Evolutionary conservation across 352 stramenopile genomes (phyloP).

Genomic region (Phytophthora aleatoria): DNA sequence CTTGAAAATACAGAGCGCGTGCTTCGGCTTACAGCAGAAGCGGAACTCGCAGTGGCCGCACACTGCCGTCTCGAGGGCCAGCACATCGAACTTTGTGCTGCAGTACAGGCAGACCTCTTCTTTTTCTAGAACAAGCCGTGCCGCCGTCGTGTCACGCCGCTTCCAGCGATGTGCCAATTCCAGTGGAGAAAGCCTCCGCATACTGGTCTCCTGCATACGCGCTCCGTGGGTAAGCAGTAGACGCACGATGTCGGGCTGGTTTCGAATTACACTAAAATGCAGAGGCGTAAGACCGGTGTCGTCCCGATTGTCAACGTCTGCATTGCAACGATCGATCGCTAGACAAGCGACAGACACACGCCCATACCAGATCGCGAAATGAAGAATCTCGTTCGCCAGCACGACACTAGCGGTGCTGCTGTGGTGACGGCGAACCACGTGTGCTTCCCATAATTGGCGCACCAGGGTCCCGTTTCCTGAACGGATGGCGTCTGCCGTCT

Average conservation of each 20-base stretch:
- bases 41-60: slow-evolving; percentile 61
- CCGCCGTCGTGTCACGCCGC: slow-evolving; percentile 68
- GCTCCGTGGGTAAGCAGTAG: slow-evolving; percentile 65
- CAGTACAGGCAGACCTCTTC: slow-evolving; percentile 84
- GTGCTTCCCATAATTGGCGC: slow-evolving; percentile 48
- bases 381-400: slow-evolving; percentile 80
- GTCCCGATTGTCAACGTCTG: slow-evolving; percentile 75
- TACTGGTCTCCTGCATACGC: slow-evolving; percentile 33
- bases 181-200: slow-evolving; percentile 55
- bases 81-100: slow-evolving; percentile 72
- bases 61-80: slow-evolving; percentile 55
- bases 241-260: slow-evolving; percentile 77
- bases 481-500: slow-evolving; percentile 49
- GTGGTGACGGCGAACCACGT: slow-evolving; percentile 40
- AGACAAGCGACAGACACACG: slow-evolving; percentile 61
- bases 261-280: slow-evolving; percentile 79
- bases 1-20: slow-evolving; percentile 59
- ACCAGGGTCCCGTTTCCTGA: slow-evolving; percentile 44
- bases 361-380: slow-evolving; percentile 78
- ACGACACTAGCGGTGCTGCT: slow-evolving; percentile 33
- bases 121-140: slow-evolving; percentile 62
- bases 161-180: slow-evolving; percentile 68
- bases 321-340: slow-evolving; percentile 63
- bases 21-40: slow-evolving; percentile 62
- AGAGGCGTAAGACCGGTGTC: slow-evolving; percentile 72